phyloP scores from a whole-genome alignment of 805 yeast species.

The Kazachstania martiniae region DNA sequence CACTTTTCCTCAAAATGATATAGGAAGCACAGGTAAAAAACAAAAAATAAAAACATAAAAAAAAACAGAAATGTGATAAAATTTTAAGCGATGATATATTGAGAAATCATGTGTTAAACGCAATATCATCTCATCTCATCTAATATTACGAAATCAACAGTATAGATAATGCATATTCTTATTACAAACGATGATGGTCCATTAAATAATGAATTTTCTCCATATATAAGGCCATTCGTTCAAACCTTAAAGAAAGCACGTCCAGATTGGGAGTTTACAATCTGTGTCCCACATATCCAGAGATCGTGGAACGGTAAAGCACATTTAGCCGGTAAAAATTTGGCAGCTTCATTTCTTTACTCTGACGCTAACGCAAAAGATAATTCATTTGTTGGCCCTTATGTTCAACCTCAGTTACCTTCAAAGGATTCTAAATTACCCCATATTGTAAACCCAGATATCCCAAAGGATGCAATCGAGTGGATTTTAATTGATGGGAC shows the following conservation, averaged over 20 bases:
- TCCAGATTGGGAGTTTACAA: conserved; percentile 78
- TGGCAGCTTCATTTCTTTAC: conserved; percentile 55
- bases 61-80: too few relatives aligned
- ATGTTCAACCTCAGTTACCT: conserved; percentile 37
- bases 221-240: conserved; percentile 74
- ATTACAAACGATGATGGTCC: conserved; percentile 97
- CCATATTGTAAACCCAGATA: conserved; percentile 10
- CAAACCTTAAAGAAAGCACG: conserved; percentile 43
- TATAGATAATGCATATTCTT: conserved; percentile 35
- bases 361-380: conserved; percentile 36
- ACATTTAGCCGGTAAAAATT: conserved; percentile 70
- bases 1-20: too few relatives aligned
- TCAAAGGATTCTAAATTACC: conserved; percentile 21
- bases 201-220: conserved; percentile 64
- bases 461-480: conserved; percentile 40
- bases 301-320: conserved; percentile 98
- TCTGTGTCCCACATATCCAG: conserved; percentile 73
- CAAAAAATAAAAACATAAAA: too few relatives aligned
- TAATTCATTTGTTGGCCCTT: conserved; percentile 59
- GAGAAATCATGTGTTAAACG: background rate
- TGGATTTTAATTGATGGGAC: conserved; percentile 89
- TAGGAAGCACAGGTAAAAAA: too few relatives aligned
- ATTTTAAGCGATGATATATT: too few relatives aligned
- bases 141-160: too few relatives aligned
- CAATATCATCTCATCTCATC: background rate